These are phyloP conservation scores for Venturia aucupariae DNA, from an alignment of 2,329 filamentous ascomycete genomes.

Conservation along the genomic window DNA sequence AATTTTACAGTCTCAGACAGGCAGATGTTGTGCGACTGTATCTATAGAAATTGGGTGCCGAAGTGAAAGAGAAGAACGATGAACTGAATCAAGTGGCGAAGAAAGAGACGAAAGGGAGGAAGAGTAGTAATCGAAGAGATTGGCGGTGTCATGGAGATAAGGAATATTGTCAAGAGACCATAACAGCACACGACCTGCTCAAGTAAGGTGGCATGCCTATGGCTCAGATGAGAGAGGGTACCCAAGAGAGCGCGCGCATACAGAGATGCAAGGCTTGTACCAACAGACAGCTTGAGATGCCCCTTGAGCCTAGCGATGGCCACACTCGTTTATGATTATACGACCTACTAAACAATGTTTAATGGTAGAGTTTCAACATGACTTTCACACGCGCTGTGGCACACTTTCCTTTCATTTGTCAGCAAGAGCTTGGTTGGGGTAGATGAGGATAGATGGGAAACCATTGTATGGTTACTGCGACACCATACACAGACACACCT, in stretches of 20 bases:
- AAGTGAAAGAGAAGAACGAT: constrained; percentile 10
- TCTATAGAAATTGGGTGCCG: constrained; percentile 35
- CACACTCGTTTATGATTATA: not conserved
- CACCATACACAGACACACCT: too few relatives aligned
- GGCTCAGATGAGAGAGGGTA: not conserved
- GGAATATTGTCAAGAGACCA: not conserved
- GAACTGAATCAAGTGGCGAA: not conserved
- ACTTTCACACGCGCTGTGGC: not conserved
- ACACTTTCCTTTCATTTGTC: not conserved
- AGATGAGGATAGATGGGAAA: too few relatives aligned
- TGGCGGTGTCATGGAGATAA: not conserved
- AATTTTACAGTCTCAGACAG: constrained; percentile 28
- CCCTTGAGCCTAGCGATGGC: not conserved
- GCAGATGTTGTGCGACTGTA: constrained; percentile 34
- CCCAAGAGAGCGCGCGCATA: not conserved
- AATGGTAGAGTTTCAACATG: not conserved
- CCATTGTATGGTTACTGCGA: too few relatives aligned
- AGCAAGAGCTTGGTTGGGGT: too few relatives aligned
- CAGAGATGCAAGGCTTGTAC: not conserved
- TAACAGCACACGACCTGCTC: not conserved
- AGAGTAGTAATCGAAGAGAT: not conserved
- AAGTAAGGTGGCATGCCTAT: not conserved
- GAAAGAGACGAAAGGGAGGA: not conserved
- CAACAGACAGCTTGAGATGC: not conserved
- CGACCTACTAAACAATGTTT: not conserved